A percentile compares a stretch with the other conserved stretches of the same genome.
phyloP scores from a whole-genome alignment of 257 asterid genomes.

The Solanum chilense region DNA sequence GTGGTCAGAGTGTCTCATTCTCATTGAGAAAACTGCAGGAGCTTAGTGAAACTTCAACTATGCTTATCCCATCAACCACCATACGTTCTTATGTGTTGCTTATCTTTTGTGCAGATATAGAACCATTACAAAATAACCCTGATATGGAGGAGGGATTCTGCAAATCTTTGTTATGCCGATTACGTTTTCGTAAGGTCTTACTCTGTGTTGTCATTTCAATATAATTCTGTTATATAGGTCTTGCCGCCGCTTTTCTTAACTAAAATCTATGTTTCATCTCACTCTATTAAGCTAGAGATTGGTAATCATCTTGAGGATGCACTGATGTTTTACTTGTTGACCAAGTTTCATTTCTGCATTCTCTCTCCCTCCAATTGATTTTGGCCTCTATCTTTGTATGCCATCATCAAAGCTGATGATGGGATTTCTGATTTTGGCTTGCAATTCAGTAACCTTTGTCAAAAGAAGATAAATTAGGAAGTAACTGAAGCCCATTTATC shows the following conservation, averaged over 20 bases:
- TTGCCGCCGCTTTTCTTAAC: not conserved
- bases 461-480: not conserved
- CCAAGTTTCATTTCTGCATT: not conserved
- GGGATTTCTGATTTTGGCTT: not conserved
- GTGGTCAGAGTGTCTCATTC: not conserved
- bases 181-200: conserved; percentile 99
- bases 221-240: not conserved
- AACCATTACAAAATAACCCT: conserved; percentile 67
- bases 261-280: not conserved
- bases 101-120: conserved; percentile 56
- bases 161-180: conserved; percentile 85
- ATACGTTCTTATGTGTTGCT: not conserved
- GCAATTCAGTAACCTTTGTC: not conserved
- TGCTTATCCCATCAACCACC: not conserved
- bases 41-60: not conserved
- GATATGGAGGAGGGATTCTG: conserved; percentile 96
- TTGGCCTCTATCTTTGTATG: not conserved
- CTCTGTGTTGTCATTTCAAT: conserved; percentile 30
- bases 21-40: not conserved
- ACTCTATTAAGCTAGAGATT: not conserved
- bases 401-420: not conserved
- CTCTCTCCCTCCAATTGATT: not conserved
- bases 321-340: not conserved
- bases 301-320: not conserved
- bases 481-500: not conserved